These are phyloP conservation scores for Eimeria nieschulzi DNA, from an alignment of 169 alveolate species.

Conservation along the genomic window DNA sequence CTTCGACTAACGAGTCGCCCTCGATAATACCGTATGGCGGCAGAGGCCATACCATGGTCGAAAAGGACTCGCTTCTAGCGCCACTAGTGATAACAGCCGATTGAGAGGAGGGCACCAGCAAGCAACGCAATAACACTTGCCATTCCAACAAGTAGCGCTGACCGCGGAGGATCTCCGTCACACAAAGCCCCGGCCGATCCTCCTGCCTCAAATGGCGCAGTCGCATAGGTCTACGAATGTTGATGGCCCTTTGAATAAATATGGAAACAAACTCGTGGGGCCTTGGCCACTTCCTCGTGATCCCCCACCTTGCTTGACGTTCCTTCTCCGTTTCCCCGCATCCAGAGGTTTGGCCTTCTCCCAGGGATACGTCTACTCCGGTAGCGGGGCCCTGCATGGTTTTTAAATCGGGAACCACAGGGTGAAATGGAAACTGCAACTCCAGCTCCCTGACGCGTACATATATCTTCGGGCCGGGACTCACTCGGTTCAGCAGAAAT, in stretches of 20 bases:
- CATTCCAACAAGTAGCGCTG: constrained; percentile 63
- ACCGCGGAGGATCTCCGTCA: constrained; percentile 39
- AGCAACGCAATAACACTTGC: constrained; percentile 35
- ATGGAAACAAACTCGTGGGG: constrained; percentile 53
- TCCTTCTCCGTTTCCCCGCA: constrained; percentile 34
- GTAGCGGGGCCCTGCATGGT: constrained; percentile 11
- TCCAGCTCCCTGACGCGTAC: constrained; percentile 62
- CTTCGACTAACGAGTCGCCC: constrained; percentile 3
- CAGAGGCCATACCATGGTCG: constrained; percentile 40
- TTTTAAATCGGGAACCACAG: constrained; percentile 36
- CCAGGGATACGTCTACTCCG: constrained; percentile 22
- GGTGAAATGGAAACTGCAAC: constrained; percentile 60
- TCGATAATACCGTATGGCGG: constrained; percentile 47
- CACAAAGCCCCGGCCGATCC: constrained; percentile 56
- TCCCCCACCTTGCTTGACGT: constrained; percentile 13
- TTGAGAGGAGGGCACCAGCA: constrained; percentile 32
- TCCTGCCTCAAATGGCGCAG: constrained; percentile 54
- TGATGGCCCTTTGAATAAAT: constrained; percentile 43
- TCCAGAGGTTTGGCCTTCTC: constrained; percentile 39
- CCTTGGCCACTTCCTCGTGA: constrained; percentile 12
- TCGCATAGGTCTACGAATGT: constrained; percentile 52
- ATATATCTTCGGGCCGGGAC: constrained; percentile 56
- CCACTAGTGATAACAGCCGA: neutral
- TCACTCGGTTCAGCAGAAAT: constrained; percentile 41
- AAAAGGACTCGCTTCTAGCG: neutral